Conservation (phyloP, 805 yeast species). For the Suhomyces emberorum region DNA sequence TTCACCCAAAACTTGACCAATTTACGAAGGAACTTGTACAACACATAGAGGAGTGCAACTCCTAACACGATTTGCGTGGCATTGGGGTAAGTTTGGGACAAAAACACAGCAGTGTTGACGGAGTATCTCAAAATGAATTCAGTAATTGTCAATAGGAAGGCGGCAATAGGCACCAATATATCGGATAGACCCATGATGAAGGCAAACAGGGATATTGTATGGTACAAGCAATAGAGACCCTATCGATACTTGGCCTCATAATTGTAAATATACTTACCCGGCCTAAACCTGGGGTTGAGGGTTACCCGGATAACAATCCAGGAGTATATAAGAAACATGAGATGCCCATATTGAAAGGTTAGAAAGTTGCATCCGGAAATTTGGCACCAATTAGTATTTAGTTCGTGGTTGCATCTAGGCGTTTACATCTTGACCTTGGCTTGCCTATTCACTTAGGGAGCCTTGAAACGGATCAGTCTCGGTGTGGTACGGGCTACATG, state of each 20-base stretch:
- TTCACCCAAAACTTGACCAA: conserved; percentile 21
- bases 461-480: conserved; percentile 12
- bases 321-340: background rate
- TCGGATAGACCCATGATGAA: conserved; percentile 7
- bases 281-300: background rate
- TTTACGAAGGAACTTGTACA: conserved; percentile 14
- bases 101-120: conserved; percentile 9
- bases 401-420: conserved; percentile 8
- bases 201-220: background rate
- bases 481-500: conserved; percentile 14
- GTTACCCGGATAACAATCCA: conserved; percentile 17
- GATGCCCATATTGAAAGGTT: conserved; percentile 14
- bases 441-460: conserved; percentile 44
- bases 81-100: conserved; percentile 19
- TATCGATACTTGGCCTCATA: conserved; percentile 1
- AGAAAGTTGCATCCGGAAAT: conserved; percentile 43
- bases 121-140: conserved; percentile 13
- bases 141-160: conserved; percentile 10
- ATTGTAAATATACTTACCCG: too few relatives aligned
- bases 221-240: background rate
- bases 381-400: conserved; percentile 24
- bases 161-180: conserved; percentile 7
- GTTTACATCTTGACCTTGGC: conserved; percentile 12
- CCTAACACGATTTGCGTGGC: conserved; percentile 13
- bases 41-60: conserved; percentile 15